These are phyloP conservation scores for Microcos paniculata DNA, from an alignment of 345 rosid genomes.

Conservation along the genomic window DNA sequence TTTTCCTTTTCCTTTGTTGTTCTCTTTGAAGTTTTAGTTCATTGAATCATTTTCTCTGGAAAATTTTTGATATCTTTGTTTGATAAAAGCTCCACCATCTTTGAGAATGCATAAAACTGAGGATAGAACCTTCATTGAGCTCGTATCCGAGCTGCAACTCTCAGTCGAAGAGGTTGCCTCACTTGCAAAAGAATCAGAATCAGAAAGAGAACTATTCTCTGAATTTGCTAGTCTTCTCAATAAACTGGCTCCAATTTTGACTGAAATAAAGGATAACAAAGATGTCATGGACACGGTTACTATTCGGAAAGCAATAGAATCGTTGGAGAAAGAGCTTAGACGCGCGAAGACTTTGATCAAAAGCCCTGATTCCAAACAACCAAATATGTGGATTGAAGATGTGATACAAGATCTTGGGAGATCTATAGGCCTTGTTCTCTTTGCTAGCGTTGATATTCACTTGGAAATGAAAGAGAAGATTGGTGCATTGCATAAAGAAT, in stretches of 20 bases:
- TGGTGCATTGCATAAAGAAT: constrained; percentile 42
- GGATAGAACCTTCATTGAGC: constrained; percentile 36
- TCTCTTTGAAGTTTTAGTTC: not conserved
- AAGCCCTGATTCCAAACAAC: constrained; percentile 29
- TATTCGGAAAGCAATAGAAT: constrained; percentile 43
- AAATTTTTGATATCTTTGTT: not conserved
- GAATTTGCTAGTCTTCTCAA: constrained; percentile 43
- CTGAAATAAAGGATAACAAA: constrained; percentile 27
- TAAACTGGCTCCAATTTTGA: constrained; percentile 46
- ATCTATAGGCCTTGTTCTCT: constrained; percentile 68
- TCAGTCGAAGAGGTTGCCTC: constrained; percentile 37
- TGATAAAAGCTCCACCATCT: not conserved
- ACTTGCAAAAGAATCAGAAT: constrained; percentile 32
- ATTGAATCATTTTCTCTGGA: not conserved
- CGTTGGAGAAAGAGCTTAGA: constrained; percentile 40
- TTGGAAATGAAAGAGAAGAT: constrained; percentile 42
- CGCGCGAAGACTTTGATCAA: constrained; percentile 41
- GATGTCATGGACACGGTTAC: constrained; percentile 37
- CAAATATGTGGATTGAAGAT: constrained; percentile 39
- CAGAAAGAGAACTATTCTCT: constrained; percentile 32
- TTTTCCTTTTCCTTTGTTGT: not conserved
- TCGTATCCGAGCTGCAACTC: constrained; percentile 32
- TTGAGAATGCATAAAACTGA: constrained; percentile 27
- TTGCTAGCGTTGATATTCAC: constrained; percentile 42
- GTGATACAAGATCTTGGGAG: constrained; percentile 57